phyloP scores from a whole-genome alignment of 768 basidiomycete genomes.

The Guyanaporus albipodus region DNA sequence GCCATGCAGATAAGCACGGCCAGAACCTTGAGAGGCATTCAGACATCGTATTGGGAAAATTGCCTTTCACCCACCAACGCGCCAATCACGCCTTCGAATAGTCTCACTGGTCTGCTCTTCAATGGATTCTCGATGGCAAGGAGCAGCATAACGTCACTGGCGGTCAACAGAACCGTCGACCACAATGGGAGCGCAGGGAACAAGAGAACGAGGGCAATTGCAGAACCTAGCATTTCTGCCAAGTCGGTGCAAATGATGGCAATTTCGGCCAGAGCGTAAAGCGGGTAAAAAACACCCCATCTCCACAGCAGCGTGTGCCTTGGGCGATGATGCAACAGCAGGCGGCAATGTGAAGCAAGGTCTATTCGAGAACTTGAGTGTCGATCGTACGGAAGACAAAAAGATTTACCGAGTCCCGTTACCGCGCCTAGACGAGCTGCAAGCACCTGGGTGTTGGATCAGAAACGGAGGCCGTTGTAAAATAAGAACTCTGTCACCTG shows the following conservation, averaged over 20 bases:
- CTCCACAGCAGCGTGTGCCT: conserved; percentile 53
- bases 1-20: conserved; percentile 76
- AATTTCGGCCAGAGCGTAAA: conserved; percentile 61
- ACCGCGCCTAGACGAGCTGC: conserved; percentile 80
- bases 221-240: conserved; percentile 77
- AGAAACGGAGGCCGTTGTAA: neutral
- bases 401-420: conserved; percentile 64
- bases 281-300: conserved; percentile 59
- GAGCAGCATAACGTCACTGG: conserved; percentile 63
- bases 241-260: conserved; percentile 78
- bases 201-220: conserved; percentile 74
- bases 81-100: conserved; percentile 66
- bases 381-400: neutral
- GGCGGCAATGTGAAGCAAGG: conserved; percentile 59
- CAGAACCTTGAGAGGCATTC: conserved; percentile 42
- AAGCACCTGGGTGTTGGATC: conserved; percentile 48
- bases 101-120: conserved; percentile 57
- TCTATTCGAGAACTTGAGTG: conserved; percentile 36
- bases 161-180: conserved; percentile 68
- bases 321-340: conserved; percentile 61
- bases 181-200: conserved; percentile 67
- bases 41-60: neutral
- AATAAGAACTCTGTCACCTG: conserved; percentile 43
- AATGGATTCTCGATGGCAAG: conserved; percentile 71
- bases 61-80: conserved; percentile 43